Conservation (phyloP, 2,329 filamentous ascomycete species). For the Hymenoscyphus linearis region DNA sequence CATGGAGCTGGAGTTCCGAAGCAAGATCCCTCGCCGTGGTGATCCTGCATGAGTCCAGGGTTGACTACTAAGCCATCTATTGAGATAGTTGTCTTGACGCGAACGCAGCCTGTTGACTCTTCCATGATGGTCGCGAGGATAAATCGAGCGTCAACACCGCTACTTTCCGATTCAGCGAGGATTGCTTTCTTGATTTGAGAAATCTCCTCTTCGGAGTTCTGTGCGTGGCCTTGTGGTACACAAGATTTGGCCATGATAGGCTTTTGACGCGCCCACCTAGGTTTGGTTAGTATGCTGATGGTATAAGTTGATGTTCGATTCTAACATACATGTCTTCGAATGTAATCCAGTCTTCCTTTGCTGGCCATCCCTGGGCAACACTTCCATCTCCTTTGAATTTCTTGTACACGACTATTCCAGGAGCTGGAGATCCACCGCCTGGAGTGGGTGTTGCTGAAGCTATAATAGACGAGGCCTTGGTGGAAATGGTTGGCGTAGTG, state of each 20-base stretch:
- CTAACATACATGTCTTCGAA: conserved; percentile 7
- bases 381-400: conserved; percentile 8
- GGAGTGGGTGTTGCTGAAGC: neutral
- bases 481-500: neutral
- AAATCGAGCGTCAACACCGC: conserved; percentile 28
- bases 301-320: neutral
- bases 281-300: neutral
- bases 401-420: neutral
- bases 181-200: conserved; percentile 5
- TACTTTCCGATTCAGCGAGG: neutral
- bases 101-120: conserved; percentile 28
- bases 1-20: conserved; percentile 3
- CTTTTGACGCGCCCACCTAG: conserved; percentile 3
- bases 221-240: neutral
- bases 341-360: conserved; percentile 1
- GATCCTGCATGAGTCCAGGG: conserved; percentile 26
- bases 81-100: conserved; percentile 13
- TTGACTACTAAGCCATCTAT: conserved; percentile 4
- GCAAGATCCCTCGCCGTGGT: conserved; percentile 8
- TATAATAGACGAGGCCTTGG: neutral
- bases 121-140: conserved; percentile 32
- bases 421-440: neutral
- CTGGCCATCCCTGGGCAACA: conserved; percentile 8
- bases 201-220: conserved; percentile 6
- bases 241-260: conserved; percentile 1